Conservation (phyloP, 1,139 yeast genomes). For the Nakaseomyces glabratus region DNA sequence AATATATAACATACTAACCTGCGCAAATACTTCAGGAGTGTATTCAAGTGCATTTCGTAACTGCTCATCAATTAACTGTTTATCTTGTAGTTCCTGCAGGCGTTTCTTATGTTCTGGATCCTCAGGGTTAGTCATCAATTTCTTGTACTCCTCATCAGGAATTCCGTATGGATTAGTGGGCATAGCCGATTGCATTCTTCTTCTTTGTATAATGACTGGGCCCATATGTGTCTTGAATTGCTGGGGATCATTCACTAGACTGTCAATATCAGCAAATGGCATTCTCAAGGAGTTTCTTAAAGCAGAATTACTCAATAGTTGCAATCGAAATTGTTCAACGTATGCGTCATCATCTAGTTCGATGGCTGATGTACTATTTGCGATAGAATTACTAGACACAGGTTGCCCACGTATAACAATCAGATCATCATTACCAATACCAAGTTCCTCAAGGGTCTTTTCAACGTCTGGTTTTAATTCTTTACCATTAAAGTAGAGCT, state of each 20-base stretch:
- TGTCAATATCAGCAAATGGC: constrained; percentile 38
- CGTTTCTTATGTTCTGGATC: constrained; percentile 62
- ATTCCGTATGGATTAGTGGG: constrained; percentile 28
- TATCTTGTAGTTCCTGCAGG: constrained; percentile 60
- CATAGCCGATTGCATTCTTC: constrained; percentile 21
- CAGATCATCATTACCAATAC: constrained; percentile 50
- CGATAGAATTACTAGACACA: constrained; percentile 12
- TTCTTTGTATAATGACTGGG: constrained; percentile 31
- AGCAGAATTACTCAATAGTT: constrained; percentile 36
- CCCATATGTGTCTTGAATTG: constrained; percentile 43
- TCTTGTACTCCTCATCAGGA: constrained; percentile 41
- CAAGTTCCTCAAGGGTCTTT: constrained; percentile 40
- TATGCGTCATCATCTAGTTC: constrained; percentile 31
- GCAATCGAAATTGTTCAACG: constrained; percentile 45
- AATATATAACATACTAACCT: constrained; percentile 76
- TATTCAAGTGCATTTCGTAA: constrained; percentile 72
- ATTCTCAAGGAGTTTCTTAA: constrained; percentile 33
- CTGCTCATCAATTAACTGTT: constrained; percentile 70
- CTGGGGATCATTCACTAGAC: constrained; percentile 43
- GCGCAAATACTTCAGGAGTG: constrained; percentile 81
- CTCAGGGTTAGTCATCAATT: constrained; percentile 56
- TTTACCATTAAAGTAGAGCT: constrained; percentile 41
- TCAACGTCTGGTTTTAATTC: constrained; percentile 32
- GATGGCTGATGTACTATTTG: constrained; percentile 25
- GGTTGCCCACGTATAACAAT: constrained; percentile 35